Percentiles rank a stretch among this genome's conserved stretches.
These are phyloP conservation scores for Curvularia verruculosa DNA, from an alignment of 2,329 filamentous ascomycete species.

Conservation along the genomic window DNA sequence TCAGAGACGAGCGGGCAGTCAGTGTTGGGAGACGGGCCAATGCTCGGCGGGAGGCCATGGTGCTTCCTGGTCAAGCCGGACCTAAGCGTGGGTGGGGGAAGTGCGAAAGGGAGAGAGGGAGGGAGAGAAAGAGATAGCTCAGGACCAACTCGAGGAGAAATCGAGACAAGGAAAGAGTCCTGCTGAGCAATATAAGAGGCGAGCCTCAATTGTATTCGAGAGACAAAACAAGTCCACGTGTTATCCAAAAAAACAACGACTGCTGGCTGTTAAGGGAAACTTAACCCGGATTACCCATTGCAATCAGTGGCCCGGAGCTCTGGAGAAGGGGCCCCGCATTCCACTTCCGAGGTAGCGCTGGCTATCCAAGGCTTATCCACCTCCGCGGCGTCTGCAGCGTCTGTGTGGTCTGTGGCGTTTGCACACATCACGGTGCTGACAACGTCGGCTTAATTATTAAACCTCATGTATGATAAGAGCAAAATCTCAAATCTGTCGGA, in stretches of 20 bases:
- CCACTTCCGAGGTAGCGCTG: slow-evolving; percentile 18
- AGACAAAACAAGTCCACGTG: slow-evolving; percentile 8
- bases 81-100: slow-evolving; percentile 9
- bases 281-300: slow-evolving; percentile 20
- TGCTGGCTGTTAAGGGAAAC: slow-evolving; percentile 24
- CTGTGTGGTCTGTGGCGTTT: not conserved
- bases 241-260: slow-evolving; percentile 9
- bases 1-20: slow-evolving; percentile 46
- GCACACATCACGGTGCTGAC: not conserved
- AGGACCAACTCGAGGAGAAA: slow-evolving; percentile 9
- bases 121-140: slow-evolving; percentile 1
- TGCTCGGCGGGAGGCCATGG: slow-evolving; percentile 55
- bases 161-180: not conserved
- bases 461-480: not conserved
- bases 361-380: slow-evolving; percentile 20
- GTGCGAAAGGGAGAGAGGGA: slow-evolving; percentile 4
- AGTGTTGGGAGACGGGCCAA: slow-evolving; percentile 52
- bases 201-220: not conserved
- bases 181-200: not conserved
- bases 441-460: not conserved
- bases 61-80: slow-evolving; percentile 25
- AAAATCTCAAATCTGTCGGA: not conserved
- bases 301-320: slow-evolving; percentile 10
- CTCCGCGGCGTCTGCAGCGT: slow-evolving; percentile 13
- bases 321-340: slow-evolving; percentile 10